phyloP scores from a whole-genome alignment of 371 early-diverging fungal species.

The Dichotomocladium elegans region DNA sequence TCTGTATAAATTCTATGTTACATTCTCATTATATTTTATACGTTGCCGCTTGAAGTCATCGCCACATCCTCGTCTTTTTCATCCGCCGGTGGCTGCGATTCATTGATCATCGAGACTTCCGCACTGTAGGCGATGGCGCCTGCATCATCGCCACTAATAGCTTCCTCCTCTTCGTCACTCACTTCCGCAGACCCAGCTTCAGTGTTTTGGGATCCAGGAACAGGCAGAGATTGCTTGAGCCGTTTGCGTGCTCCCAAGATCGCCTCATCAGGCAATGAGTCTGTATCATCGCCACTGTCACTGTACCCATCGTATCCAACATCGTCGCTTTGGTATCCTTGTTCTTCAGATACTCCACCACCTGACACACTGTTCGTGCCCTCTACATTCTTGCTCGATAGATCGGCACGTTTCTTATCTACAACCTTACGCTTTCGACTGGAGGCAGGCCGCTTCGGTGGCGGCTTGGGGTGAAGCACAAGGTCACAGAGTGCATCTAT shows the following conservation, averaged over 20 bases:
- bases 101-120: background rate
- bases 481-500: conserved; percentile 58
- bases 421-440: conserved; percentile 27
- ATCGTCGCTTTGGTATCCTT: conserved; percentile 7
- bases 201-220: too few relatives aligned
- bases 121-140: too few relatives aligned
- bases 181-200: too few relatives aligned
- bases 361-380: too few relatives aligned
- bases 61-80: conserved; percentile 1
- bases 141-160: too few relatives aligned
- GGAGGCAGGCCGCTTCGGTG: conserved; percentile 23
- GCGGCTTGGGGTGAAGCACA: conserved; percentile 53
- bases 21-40: too few relatives aligned
- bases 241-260: conserved; percentile 16
- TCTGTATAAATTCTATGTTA: too few relatives aligned
- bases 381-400: background rate
- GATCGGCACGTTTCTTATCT: too few relatives aligned
- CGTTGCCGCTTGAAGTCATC: background rate
- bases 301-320: conserved; percentile 4
- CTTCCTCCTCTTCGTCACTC: too few relatives aligned
- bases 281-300: conserved; percentile 48
- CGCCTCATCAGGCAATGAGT: conserved; percentile 38
- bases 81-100: too few relatives aligned
- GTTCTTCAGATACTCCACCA: too few relatives aligned
- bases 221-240: too few relatives aligned